A percentile compares a stretch with the other conserved stretches of the same genome.
phyloP scores from a whole-genome alignment of 768 basidiomycete species.

The Hebeloma cylindrosporum region DNA sequence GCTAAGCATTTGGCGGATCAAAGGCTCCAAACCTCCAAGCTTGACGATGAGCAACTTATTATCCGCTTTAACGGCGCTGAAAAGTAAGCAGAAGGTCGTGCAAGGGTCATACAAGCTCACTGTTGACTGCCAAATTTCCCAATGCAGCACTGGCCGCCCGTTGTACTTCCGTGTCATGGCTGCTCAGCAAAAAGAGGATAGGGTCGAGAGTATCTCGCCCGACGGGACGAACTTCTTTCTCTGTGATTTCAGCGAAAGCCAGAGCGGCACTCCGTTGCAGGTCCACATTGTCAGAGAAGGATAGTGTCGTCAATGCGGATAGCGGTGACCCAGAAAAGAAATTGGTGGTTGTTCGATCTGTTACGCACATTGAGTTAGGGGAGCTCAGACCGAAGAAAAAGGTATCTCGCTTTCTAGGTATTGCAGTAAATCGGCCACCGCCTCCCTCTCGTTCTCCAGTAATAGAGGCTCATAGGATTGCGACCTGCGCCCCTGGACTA shows the following conservation, averaged over 20 bases:
- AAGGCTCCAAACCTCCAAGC: slow-evolving; percentile 93
- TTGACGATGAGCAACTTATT: slow-evolving; percentile 99
- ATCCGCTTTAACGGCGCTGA: slow-evolving; percentile 63
- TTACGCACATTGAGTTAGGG: slow-evolving; percentile 8
- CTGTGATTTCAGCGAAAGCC: slow-evolving; percentile 98
- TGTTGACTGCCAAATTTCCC: slow-evolving; percentile 97
- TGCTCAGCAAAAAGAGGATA: slow-evolving; percentile 93
- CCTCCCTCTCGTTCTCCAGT: slow-evolving; percentile 93
- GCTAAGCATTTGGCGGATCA: slow-evolving; percentile 98
- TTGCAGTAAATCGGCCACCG: slow-evolving; percentile 95
- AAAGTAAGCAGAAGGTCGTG: not conserved
- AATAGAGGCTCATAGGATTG: slow-evolving; percentile 86
- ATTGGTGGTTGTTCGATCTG: slow-evolving; percentile 97
- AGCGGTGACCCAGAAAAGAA: slow-evolving; percentile 96
- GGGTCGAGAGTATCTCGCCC: slow-evolving; percentile 97
- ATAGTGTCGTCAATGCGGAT: slow-evolving; percentile 91
- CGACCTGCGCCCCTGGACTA: slow-evolving; percentile 81
- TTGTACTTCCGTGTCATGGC: slow-evolving; percentile 98
- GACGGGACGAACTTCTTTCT: slow-evolving; percentile 97
- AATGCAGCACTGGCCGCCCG: slow-evolving; percentile 96
- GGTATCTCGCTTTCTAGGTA: slow-evolving; percentile 84
- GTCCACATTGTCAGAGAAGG: slow-evolving; percentile 99
- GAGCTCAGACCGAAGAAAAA: not conserved
- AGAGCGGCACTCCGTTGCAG: slow-evolving; percentile 96
- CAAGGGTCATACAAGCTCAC: slow-evolving; percentile 49